Conservation (phyloP, 768 basidiomycete genomes). For the Cubamyces lactineus region DNA sequence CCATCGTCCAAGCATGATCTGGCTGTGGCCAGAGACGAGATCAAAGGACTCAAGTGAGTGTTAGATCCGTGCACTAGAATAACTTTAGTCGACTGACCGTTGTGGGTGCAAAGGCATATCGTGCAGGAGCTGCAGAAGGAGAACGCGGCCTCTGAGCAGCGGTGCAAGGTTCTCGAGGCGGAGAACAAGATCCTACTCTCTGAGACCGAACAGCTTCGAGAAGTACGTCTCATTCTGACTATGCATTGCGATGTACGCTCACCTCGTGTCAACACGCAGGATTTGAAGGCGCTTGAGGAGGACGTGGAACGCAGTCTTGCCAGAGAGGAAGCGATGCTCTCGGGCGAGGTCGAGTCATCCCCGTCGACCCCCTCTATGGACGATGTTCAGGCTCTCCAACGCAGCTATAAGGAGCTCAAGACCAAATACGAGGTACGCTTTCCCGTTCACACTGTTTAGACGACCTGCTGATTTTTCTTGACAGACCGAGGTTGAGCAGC, state of each 20-base stretch:
- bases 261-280: constrained; percentile 44
- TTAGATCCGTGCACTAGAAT: not conserved
- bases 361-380: constrained; percentile 23
- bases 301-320: constrained; percentile 66
- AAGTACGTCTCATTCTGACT: constrained; percentile 44
- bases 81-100: constrained; percentile 1
- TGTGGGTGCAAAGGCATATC: constrained; percentile 61
- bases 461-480: not conserved
- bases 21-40: constrained; percentile 59
- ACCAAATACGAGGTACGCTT: constrained; percentile 54
- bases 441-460: not conserved
- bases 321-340: constrained; percentile 47
- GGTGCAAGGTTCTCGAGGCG: constrained; percentile 70
- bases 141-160: constrained; percentile 60
- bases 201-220: constrained; percentile 73
- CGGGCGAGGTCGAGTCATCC: constrained; percentile 25
- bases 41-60: constrained; percentile 79
- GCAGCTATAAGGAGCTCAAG: constrained; percentile 50
- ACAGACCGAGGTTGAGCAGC: constrained; percentile 68
- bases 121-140: constrained; percentile 89
- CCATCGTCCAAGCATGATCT: constrained; percentile 55
- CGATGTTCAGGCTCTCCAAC: constrained; percentile 47
- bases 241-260: not conserved
- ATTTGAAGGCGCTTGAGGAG: constrained; percentile 77
- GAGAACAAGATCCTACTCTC: constrained; percentile 73